Conservation (phyloP, 345 rosid genomes). For the Lumnitzera littorea region DNA sequence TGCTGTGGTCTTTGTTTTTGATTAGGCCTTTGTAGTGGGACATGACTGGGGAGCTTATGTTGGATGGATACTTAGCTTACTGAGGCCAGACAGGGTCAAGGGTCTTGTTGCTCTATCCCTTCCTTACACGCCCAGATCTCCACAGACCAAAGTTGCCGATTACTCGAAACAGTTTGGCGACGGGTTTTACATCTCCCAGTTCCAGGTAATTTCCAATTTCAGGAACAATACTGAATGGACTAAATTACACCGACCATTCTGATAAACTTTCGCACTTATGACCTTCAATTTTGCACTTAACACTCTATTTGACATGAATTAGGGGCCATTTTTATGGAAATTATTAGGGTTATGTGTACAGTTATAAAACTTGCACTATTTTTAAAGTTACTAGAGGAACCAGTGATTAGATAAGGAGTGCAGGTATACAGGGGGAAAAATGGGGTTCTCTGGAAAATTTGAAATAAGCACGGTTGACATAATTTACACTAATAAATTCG, state of each 20-base stretch:
- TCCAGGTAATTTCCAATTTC: slow-evolving; percentile 32
- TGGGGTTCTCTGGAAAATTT: no score
- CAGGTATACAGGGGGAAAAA: no score
- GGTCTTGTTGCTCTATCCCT: slow-evolving; percentile 37
- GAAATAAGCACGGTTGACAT: not conserved
- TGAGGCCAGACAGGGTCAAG: slow-evolving; percentile 51
- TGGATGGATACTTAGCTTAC: slow-evolving; percentile 45
- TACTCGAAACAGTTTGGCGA: slow-evolving; percentile 30
- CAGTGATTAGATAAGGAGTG: no score
- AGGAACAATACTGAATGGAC: not conserved
- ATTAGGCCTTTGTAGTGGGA: slow-evolving; percentile 57
- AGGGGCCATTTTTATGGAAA: no score
- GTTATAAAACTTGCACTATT: no score
- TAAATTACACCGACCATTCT: not conserved
- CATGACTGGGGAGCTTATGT: slow-evolving; percentile 64
- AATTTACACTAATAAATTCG: not conserved
- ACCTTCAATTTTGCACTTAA: no score
- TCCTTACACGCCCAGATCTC: slow-evolving; percentile 37
- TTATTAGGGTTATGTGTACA: no score
- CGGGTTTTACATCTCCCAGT: slow-evolving; percentile 49
- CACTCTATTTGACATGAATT: no score
- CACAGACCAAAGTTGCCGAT: slow-evolving; percentile 24
- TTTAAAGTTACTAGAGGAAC: no score
- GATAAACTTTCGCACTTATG: not conserved
- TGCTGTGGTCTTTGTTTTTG: slow-evolving; percentile 1